Conservation (phyloP, 164 flowering plant species). For the Annona cherimola region DNA sequence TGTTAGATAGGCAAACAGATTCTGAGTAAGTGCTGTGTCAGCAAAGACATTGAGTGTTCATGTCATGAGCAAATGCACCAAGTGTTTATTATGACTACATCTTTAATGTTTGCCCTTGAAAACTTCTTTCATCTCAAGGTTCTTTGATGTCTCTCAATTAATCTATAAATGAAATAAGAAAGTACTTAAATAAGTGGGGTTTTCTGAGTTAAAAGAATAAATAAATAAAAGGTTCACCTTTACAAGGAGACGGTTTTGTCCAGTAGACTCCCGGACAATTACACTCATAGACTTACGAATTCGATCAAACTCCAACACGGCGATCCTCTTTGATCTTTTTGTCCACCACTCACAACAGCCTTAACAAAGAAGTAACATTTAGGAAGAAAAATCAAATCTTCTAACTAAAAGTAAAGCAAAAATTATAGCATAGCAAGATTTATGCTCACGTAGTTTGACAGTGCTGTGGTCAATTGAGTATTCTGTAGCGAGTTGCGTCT, state of each 20-base stretch:
- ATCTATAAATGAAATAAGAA: no score
- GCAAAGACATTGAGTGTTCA: no score
- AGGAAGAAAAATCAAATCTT: not conserved
- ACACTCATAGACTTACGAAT: constrained; percentile 83
- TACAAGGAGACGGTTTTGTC: constrained; percentile 73
- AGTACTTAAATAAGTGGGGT: no score
- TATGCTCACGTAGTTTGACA: constrained; percentile 57
- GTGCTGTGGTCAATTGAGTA: constrained; percentile 53
- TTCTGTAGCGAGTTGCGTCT: constrained; percentile 51
- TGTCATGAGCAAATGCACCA: no score
- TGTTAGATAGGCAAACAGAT: no score
- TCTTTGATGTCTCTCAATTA: no score
- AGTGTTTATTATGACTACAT: no score
- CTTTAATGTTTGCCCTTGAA: no score
- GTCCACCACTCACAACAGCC: constrained; percentile 87
- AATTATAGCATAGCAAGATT: constrained; percentile 2
- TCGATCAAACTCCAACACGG: constrained; percentile 84
- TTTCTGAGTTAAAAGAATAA: no score
- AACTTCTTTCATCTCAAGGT: no score
- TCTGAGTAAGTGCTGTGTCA: no score
- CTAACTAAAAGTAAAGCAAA: not conserved
- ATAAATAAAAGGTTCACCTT: constrained; percentile 51
- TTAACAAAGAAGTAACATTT: constrained; percentile 18
- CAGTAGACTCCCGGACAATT: constrained; percentile 57
- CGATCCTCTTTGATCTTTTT: constrained; percentile 60